These are phyloP conservation scores for Ogataea populi-albae DNA, from an alignment of 805 yeast genomes.

Conservation along the genomic window DNA sequence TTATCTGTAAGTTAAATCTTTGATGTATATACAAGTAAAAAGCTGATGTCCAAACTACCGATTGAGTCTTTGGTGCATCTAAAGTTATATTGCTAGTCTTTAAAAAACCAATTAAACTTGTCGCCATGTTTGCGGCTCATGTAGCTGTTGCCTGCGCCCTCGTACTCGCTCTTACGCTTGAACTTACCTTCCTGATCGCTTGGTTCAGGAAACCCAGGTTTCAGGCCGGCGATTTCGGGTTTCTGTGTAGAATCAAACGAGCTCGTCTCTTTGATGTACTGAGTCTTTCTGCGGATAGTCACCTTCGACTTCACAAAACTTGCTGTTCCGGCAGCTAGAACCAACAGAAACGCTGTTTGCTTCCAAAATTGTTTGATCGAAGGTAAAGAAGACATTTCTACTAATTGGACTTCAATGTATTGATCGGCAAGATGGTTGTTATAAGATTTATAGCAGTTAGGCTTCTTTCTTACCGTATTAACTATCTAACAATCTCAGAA, in stretches of 20 bases:
- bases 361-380: constrained; percentile 31
- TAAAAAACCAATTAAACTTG: constrained; percentile 28
- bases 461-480: too few species aligned
- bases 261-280: constrained; percentile 34
- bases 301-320: constrained; percentile 35
- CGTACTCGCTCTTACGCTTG: constrained; percentile 58
- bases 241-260: constrained; percentile 30
- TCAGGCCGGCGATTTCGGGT: constrained; percentile 26
- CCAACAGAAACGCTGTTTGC: constrained; percentile 28
- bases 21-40: constrained; percentile 5
- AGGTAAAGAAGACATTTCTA: constrained; percentile 24
- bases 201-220: constrained; percentile 35
- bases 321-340: constrained; percentile 33
- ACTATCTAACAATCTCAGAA: too few species aligned
- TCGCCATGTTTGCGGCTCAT: constrained; percentile 41
- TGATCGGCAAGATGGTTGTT: too few species aligned
- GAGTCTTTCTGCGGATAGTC: constrained; percentile 32
- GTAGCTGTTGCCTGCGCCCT: constrained; percentile 65
- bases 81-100: constrained; percentile 5
- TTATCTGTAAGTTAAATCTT: too few species aligned
- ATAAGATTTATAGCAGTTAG: too few species aligned
- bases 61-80: constrained; percentile 7
- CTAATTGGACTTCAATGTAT: too few species aligned
- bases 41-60: too few species aligned
- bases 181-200: constrained; percentile 35